Evolutionary conservation across 805 yeast genomes (phyloP).

Genomic region (Metschnikowia chrysomelidarum): DNA sequence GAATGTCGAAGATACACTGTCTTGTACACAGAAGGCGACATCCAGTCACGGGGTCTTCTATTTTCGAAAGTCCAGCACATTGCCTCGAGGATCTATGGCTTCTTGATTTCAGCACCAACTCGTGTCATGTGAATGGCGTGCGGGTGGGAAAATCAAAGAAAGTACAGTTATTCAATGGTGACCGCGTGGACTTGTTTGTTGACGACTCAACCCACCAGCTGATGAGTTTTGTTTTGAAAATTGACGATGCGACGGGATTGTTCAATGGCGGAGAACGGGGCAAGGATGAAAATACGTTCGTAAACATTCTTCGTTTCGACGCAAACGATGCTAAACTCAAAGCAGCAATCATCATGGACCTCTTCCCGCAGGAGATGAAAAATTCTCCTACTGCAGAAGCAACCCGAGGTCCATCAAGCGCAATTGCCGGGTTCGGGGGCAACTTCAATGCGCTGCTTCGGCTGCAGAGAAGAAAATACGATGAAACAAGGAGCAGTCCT

Average conservation of each 20-base stretch:
- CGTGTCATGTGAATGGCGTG: slow-evolving; percentile 65
- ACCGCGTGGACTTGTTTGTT: slow-evolving; percentile 60
- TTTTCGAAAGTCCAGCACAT: slow-evolving; percentile 70
- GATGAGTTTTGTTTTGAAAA: slow-evolving; percentile 51
- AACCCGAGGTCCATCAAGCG: too few relatives aligned
- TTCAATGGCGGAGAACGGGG: slow-evolving; percentile 47
- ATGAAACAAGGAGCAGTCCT: slow-evolving; percentile 18
- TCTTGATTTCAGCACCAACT: slow-evolving; percentile 75
- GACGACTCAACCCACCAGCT: slow-evolving; percentile 54
- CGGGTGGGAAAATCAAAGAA: slow-evolving; percentile 63
- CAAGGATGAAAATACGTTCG: slow-evolving; percentile 17
- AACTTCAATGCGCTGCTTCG: slow-evolving; percentile 28
- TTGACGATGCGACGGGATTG: slow-evolving; percentile 63
- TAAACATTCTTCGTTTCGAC: slow-evolving; percentile 28
- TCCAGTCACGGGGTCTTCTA: slow-evolving; percentile 46
- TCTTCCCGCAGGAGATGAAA: neutral
- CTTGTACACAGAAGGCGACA: slow-evolving; percentile 61
- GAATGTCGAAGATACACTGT: slow-evolving; percentile 87
- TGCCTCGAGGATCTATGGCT: slow-evolving; percentile 77
- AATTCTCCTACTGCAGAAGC: neutral
- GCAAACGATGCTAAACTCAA: slow-evolving; percentile 27
- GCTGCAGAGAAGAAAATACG: slow-evolving; percentile 27
- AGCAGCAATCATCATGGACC: slow-evolving; percentile 24
- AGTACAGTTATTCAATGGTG: slow-evolving; percentile 60
- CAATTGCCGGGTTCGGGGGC: slow-evolving; percentile 24